Evolutionary conservation across 1,284 basidiomycete genomes (phyloP).

Genomic region (Agaricales sp.): DNA sequence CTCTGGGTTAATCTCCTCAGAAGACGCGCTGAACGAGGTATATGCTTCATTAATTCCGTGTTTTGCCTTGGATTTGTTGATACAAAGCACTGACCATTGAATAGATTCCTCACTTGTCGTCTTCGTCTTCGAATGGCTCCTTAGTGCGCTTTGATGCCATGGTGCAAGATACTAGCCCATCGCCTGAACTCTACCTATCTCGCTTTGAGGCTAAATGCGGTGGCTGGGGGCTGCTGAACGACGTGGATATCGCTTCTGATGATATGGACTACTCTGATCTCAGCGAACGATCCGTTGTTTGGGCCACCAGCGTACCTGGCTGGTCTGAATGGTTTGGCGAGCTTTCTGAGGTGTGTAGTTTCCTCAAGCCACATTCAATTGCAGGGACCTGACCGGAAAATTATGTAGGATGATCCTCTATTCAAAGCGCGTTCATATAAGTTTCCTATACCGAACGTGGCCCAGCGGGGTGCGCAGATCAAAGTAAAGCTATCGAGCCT

Average conservation of each 20-base stretch:
- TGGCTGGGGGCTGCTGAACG: slow-evolving; percentile 56
- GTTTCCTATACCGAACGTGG: slow-evolving; percentile 40
- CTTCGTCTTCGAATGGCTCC: slow-evolving; percentile 26
- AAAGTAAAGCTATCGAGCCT: slow-evolving; percentile 35
- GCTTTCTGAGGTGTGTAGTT: slow-evolving; percentile 16
- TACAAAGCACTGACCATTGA: not conserved
- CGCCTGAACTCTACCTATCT: slow-evolving; percentile 61
- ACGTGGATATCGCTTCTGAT: slow-evolving; percentile 17
- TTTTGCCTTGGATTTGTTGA: slow-evolving; percentile 5
- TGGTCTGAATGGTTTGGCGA: slow-evolving; percentile 39
- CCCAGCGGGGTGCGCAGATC: slow-evolving; percentile 56
- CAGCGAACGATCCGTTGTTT: slow-evolving; percentile 51
- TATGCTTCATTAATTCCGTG: slow-evolving; percentile 6
- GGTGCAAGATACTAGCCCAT: slow-evolving; percentile 72
- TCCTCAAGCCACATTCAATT: slow-evolving; percentile 1
- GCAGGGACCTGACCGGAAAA: slow-evolving; percentile 3
- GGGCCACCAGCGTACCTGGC: slow-evolving; percentile 64
- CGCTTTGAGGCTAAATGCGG: slow-evolving; percentile 31
- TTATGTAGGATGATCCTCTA: slow-evolving; percentile 13
- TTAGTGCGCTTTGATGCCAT: slow-evolving; percentile 63
- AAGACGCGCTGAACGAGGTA: slow-evolving; percentile 36
- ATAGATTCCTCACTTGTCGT: slow-evolving; percentile 35
- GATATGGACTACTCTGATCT: slow-evolving; percentile 37
- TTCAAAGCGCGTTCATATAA: slow-evolving; percentile 41
- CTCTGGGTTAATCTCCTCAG: slow-evolving; percentile 28